A percentile compares a stretch with the other conserved stretches of the same genome.
phyloP scores from a whole-genome alignment of 257 asterid genomes.

The Ocimum tenuiflorum region DNA sequence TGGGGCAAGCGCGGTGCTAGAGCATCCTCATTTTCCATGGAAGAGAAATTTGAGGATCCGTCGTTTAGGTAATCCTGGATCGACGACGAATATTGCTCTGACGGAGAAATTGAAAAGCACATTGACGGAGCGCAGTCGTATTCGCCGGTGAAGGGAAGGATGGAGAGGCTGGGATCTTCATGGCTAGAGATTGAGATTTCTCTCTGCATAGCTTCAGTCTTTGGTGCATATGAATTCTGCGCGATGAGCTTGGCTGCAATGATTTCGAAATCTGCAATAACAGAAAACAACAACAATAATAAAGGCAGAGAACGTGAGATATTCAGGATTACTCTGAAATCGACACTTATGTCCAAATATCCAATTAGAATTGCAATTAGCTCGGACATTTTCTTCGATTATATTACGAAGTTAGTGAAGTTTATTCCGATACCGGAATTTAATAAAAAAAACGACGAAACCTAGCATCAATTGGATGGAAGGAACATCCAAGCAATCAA shows the following conservation, averaged over 20 bases:
- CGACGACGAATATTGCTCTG: conserved; percentile 14
- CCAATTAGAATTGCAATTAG: neutral
- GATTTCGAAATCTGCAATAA: neutral
- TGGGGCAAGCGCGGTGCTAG: conserved; percentile 29
- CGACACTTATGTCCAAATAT: too few species aligned
- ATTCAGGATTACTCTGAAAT: neutral
- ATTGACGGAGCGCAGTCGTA: conserved; percentile 23
- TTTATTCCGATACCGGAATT: neutral
- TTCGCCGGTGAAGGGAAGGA: conserved; percentile 18
- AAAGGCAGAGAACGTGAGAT: neutral
- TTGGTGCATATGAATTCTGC: neutral
- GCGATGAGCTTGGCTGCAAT: neutral
- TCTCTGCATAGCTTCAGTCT: conserved; percentile 29
- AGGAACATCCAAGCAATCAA: neutral
- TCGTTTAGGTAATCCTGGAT: conserved; percentile 22
- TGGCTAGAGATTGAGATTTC: conserved; percentile 27
- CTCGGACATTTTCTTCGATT: neutral
- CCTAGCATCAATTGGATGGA: neutral
- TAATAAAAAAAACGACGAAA: neutral
- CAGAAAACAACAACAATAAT: neutral
- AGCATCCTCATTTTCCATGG: conserved; percentile 21
- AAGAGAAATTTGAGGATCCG: conserved; percentile 19
- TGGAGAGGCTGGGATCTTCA: conserved; percentile 11
- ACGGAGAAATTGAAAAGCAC: conserved; percentile 23
- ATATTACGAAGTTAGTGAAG: neutral